These are phyloP conservation scores for Colletotrichum sp. DNA, from an alignment of 2,329 filamentous ascomycete genomes.

Conservation along the genomic window DNA sequence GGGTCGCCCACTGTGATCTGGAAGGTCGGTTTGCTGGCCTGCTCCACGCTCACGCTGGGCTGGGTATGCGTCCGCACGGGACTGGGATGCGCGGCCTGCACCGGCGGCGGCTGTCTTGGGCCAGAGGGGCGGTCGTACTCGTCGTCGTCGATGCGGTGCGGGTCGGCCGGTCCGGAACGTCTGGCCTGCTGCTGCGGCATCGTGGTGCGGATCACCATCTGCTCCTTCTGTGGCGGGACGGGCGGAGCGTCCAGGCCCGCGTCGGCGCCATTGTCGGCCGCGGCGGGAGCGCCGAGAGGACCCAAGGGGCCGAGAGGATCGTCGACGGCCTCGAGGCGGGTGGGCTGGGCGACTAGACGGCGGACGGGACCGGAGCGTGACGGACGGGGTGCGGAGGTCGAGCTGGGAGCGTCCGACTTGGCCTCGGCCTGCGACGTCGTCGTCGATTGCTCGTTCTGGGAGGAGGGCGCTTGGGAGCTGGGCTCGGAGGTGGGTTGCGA, in stretches of 20 bases:
- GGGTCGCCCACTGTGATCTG: constrained; percentile 93
- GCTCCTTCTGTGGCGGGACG: constrained; percentile 72
- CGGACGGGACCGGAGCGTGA: constrained; percentile 54
- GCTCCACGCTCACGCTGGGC: constrained; percentile 89
- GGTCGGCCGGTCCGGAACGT: constrained; percentile 54
- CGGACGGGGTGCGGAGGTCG: constrained; percentile 37
- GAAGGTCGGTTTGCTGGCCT: constrained; percentile 91
- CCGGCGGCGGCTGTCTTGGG: constrained; percentile 70
- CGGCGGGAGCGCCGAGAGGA: constrained; percentile 59
- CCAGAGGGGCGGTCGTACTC: constrained; percentile 52
- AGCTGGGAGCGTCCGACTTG: constrained; percentile 32
- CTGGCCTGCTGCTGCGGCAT: constrained; percentile 52
- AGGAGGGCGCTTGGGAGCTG: constrained; percentile 35
- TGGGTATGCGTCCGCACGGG: constrained; percentile 57
- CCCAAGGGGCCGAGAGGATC: constrained; percentile 82
- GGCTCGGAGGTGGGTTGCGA: constrained; percentile 36
- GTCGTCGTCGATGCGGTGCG: constrained; percentile 74
- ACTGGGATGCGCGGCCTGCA: constrained; percentile 61
- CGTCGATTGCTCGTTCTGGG: constrained; percentile 31
- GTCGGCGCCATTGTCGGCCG: constrained; percentile 49
- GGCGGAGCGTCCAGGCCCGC: constrained; percentile 61
- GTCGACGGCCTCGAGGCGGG: constrained; percentile 77
- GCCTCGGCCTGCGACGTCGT: constrained; percentile 31
- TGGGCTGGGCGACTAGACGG: constrained; percentile 75
- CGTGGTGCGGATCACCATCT: constrained; percentile 64